These are phyloP conservation scores for Artemisia argyi DNA, from an alignment of 129 eudicot genomes.

Conservation along the genomic window DNA sequence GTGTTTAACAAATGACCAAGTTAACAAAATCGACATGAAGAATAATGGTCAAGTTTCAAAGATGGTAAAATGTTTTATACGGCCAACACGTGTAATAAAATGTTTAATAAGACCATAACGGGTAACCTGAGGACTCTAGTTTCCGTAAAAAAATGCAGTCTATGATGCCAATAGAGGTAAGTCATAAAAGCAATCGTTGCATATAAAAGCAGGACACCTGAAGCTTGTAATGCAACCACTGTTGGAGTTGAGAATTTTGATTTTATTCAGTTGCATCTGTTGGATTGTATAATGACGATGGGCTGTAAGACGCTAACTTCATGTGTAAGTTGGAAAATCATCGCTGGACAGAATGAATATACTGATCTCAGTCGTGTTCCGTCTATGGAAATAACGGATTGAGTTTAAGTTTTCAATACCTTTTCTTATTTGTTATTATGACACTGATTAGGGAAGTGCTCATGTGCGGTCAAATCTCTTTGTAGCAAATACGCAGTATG, in stretches of 20 bases:
- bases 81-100: not conserved
- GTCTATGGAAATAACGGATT: not conserved
- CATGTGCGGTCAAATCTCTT: not conserved
- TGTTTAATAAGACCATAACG: not conserved
- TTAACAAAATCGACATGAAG: conserved; percentile 5
- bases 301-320: not conserved
- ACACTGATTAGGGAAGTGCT: too few species aligned
- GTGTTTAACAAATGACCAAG: not conserved
- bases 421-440: not conserved
- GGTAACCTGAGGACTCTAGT: not conserved
- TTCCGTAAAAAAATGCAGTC: conserved; percentile 10
- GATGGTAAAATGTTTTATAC: not conserved
- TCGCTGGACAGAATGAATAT: too few species aligned
- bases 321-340: not conserved
- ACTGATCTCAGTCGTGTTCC: not conserved
- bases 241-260: too few species aligned
- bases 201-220: not conserved
- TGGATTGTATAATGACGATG: not conserved
- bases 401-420: not conserved
- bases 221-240: not conserved
- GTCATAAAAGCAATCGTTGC: not conserved
- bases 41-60: not conserved
- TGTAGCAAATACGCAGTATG: not conserved
- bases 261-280: not conserved
- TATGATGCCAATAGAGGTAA: not conserved